Evolutionary conservation across 495 filamentous ascomycete species (phyloP), one percentile per base, ranked within the genome.

Genomic region (Halenospora varia): DNA sequence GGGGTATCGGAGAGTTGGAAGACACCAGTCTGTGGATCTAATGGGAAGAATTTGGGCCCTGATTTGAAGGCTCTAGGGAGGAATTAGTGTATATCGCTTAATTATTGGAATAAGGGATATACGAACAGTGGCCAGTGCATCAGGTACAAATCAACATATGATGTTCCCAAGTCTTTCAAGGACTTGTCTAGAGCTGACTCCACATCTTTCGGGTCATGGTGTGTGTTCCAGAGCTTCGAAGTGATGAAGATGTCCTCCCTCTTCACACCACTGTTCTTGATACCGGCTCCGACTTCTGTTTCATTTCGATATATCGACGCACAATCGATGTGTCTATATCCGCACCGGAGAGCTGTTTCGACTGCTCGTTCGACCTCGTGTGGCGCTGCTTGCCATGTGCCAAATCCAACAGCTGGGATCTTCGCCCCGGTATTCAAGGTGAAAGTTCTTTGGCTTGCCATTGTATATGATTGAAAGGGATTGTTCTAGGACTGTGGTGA

Each of bases 101-200:
- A 15, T 40, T 40, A 40, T 15, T 40, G 35, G 35, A 9, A 15
- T 8, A 8, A 40, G 8, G 8, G 35, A 40, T 85, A 94, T 88
- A 55, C 86, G 81, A 48, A 89, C 71, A 2, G n/a, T n/a, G 89
- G 87, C 89, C 89, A 92, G 71, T 95, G 89, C 66, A 82, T 77
- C 19, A 95, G 73, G 65, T 86, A 92, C 58, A 95, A 71, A 69
- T 95, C 90, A 10, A 95, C 76, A 71, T 95, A 96, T 49, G 88
- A 82, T 53, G 90, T 68, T 22, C 85, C 84, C 46, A 95, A 69
- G 41, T 77, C 76, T 68, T 81, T 79, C 61, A 96, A 71, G 57
- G 82, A 86, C 68, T 82, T 77, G 56, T 92, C 81, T 10, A 95
- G 71, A 1, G n/a, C n/a, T n/a, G n/a, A n/a, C n/a, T n/a, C n/a